Evolutionary conservation across 2,329 filamentous ascomycete genomes (phyloP).

Genomic region (Colletotrichum cereale): DNA sequence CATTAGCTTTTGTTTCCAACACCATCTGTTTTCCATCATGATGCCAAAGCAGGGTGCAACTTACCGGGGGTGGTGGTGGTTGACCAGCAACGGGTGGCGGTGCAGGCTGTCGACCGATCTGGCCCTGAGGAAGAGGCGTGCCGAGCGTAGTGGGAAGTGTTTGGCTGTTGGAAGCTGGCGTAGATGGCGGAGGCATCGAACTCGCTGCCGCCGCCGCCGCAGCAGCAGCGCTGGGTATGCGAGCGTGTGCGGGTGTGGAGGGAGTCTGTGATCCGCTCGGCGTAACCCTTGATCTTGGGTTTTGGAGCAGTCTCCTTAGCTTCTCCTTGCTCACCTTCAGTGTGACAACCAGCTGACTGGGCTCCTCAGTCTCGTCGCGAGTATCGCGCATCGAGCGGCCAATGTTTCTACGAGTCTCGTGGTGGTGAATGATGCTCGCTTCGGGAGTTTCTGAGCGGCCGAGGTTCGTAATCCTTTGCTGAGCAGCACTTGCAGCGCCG

Average conservation of each 20-base stretch:
- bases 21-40: too few species aligned
- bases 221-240: conserved; percentile 47
- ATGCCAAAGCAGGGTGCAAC: conserved; percentile 46
- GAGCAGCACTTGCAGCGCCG: conserved; percentile 86
- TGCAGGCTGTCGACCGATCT: conserved; percentile 77
- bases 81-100: conserved; percentile 71
- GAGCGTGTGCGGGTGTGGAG: conserved; percentile 46
- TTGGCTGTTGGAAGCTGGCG: conserved; percentile 47
- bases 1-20: conserved; percentile 14
- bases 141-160: conserved; percentile 41
- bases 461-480: conserved; percentile 86
- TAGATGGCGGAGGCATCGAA: conserved; percentile 54
- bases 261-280: conserved; percentile 50
- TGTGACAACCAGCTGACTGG: conserved; percentile 77
- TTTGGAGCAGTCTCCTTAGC: conserved; percentile 74
- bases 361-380: conserved; percentile 85
- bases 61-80: conserved; percentile 71
- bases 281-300: conserved; percentile 50
- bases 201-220: conserved; percentile 45
- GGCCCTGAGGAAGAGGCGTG: conserved; percentile 58
- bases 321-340: conserved; percentile 80
- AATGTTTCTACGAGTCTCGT: conserved; percentile 76
- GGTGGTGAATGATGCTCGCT: conserved; percentile 68
- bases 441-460: conserved; percentile 93
- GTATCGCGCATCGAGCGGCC: conserved; percentile 70